Evolutionary conservation across 2,329 filamentous ascomycete species (phyloP), one percentile per base, ranked within the genome.

Genomic region (Magnaporthales sp.): DNA sequence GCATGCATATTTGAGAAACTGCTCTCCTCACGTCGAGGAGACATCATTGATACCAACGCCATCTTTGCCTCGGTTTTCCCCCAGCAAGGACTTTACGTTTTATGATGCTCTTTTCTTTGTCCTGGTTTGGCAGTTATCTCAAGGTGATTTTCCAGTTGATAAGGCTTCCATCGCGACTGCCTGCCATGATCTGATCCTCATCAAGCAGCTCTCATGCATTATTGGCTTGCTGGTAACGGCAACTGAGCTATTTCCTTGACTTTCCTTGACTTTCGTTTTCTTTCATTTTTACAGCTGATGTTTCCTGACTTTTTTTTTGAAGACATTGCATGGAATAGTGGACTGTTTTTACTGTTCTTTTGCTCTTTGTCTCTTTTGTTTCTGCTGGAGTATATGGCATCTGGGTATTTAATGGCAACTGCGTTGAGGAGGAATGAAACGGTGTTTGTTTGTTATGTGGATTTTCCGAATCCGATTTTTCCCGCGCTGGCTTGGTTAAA

Each of bases 1-100:
- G 85, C 74, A 84, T 81, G 77, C 81, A 81, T 71, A 71, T 80
- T 70, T 86, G 74, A 80, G 70, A 30, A 56, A 15, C 9, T 15
- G 10, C 27, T 15, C 11, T 27, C 29, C 2, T 19, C 32, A 27
- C 7, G 65, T 32, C 62, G 38, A 66, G 60, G 65, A 22, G 31
- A 51, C 24, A n/a, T 54, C 13, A 27, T n/a, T n/a, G n/a, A n/a
- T n/a, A n/a, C n/a, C n/a, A n/a, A n/a, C n/a, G n/a, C n/a, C n/a
- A n/a, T n/a, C n/a, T n/a, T n/a, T n/a, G n/a, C n/a, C n/a, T n/a
- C n/a, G n/a, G n/a, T n/a, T n/a, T n/a, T n/a, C n/a, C 22, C 26
- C 24, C 58, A 38, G 30, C 27, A n/a, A 26, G n/a, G 22, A 62
- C 64, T 65, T 62, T 19, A 51, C 38, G n/a, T n/a, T n/a, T 19